A percentile compares a stretch with the other conserved stretches of the same genome.
Evolutionary conservation across 768 basidiomycete genomes (phyloP).

Genomic region (Tulasnella sp.): DNA sequence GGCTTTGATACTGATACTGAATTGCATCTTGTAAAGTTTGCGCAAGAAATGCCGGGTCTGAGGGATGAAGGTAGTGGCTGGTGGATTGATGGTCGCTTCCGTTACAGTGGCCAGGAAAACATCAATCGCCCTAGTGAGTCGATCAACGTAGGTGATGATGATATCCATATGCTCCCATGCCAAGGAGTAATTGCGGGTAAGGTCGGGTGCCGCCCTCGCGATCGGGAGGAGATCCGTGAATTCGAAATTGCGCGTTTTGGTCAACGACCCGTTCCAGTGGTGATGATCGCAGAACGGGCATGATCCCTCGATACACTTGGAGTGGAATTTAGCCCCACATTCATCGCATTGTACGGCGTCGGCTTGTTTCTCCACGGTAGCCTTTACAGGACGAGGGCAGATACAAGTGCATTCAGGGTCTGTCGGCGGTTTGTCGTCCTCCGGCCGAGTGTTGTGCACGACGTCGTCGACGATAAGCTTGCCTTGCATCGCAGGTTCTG

Average conservation of each 20-base stretch:
- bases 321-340: constrained; percentile 74
- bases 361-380: constrained; percentile 32
- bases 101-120: constrained; percentile 68
- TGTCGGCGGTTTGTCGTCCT: constrained; percentile 68
- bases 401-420: constrained; percentile 85
- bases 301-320: constrained; percentile 75
- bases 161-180: constrained; percentile 73
- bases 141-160: constrained; percentile 71
- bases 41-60: constrained; percentile 88
- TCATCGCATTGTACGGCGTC: constrained; percentile 89
- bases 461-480: constrained; percentile 66
- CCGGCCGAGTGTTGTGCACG: constrained; percentile 59
- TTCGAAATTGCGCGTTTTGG: constrained; percentile 75
- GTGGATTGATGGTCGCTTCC: not conserved
- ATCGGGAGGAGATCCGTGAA: constrained; percentile 71
- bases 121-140: constrained; percentile 63
- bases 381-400: constrained; percentile 55
- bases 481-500: constrained; percentile 38
- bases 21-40: constrained; percentile 81
- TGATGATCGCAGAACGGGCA: constrained; percentile 89
- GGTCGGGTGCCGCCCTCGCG: constrained; percentile 60
- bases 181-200: constrained; percentile 68
- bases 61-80: constrained; percentile 35
- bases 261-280: constrained; percentile 81
- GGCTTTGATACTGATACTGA: constrained; percentile 67